Conservation (phyloP, 768 basidiomycete genomes). For the Coprinopsis cinerea region DNA sequence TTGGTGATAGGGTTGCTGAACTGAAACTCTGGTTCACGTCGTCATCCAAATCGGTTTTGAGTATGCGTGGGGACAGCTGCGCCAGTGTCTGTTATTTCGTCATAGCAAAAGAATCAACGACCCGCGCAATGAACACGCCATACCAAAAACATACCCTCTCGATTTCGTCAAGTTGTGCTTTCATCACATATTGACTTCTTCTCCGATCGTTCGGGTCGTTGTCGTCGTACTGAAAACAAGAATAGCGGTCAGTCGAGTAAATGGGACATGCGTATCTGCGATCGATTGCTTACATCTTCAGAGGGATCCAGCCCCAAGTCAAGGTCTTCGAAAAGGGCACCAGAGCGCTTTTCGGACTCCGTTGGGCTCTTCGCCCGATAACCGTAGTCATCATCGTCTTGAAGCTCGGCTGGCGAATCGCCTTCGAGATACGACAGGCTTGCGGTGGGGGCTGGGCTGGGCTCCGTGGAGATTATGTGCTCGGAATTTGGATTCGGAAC, state of each 20-base stretch:
- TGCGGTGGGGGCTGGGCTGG: conserved; percentile 31
- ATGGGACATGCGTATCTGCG: conserved; percentile 5
- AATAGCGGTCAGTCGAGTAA: not conserved
- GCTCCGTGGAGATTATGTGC: conserved; percentile 28
- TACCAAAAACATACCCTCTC: conserved; percentile 44
- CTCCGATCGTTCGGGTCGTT: conserved; percentile 70
- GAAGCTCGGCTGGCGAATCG: conserved; percentile 19
- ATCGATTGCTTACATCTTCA: conserved; percentile 32
- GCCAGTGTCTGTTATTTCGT: conserved; percentile 46
- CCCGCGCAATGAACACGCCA: not conserved
- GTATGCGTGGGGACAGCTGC: conserved; percentile 56
- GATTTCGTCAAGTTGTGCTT: conserved; percentile 71
- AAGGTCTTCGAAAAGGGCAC: conserved; percentile 47
- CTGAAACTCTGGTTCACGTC: conserved; percentile 24
- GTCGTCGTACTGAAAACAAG: conserved; percentile 50
- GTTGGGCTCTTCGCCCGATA: conserved; percentile 28
- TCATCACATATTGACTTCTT: conserved; percentile 70
- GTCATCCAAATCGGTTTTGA: conserved; percentile 35
- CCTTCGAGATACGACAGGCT: conserved; percentile 42
- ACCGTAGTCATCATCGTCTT: conserved; percentile 32
- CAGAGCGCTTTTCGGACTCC: conserved; percentile 40
- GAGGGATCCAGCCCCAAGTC: conserved; percentile 44
- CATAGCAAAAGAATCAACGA: conserved; percentile 1
- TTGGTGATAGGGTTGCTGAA: conserved; percentile 27
- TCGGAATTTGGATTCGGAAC: conserved; percentile 27